Evolutionary conservation across 192 early-diverging fungal species (phyloP).

Genomic region (Backusella tarrabulga): DNA sequence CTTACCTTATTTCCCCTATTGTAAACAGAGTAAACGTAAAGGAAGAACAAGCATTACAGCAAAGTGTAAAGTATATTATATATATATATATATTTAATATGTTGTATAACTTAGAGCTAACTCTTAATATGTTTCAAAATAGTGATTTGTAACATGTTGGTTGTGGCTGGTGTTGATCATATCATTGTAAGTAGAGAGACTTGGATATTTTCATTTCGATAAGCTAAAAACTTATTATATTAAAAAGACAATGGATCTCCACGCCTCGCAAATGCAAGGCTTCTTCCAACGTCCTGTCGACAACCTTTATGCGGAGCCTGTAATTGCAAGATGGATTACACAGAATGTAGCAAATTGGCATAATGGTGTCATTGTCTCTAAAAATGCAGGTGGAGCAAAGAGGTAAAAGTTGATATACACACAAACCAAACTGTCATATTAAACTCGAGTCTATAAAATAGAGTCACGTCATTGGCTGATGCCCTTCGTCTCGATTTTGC

Average conservation of each 20-base stretch:
- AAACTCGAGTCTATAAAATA: constrained; percentile 8
- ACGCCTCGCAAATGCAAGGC: constrained; percentile 89
- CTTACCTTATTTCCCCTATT: constrained; percentile 96
- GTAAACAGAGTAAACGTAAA: constrained; percentile 93
- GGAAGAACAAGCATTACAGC: constrained; percentile 92
- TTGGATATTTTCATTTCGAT: background rate
- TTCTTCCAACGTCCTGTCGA: constrained; percentile 92
- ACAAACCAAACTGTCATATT: background rate
- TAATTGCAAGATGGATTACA: constrained; percentile 86
- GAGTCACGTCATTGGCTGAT: constrained; percentile 90
- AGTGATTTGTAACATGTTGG: constrained; percentile 96
- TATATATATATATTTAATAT: background rate
- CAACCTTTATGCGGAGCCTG: constrained; percentile 93
- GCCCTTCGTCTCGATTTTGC: constrained; percentile 90
- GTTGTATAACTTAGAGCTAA: too few species aligned
- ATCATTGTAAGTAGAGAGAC: constrained; percentile 45
- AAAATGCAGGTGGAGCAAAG: constrained; percentile 98
- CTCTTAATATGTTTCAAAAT: background rate
- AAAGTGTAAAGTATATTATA: constrained; percentile 49
- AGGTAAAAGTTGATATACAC: constrained; percentile 49
- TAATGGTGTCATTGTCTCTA: constrained; percentile 91
- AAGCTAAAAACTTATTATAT: background rate
- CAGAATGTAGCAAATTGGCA: constrained; percentile 86
- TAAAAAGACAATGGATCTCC: constrained; percentile 88
- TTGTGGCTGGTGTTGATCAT: constrained; percentile 85